These are phyloP conservation scores for Salvia rosmarinus DNA, from an alignment of 257 asterid genomes.

Conservation along the genomic window DNA sequence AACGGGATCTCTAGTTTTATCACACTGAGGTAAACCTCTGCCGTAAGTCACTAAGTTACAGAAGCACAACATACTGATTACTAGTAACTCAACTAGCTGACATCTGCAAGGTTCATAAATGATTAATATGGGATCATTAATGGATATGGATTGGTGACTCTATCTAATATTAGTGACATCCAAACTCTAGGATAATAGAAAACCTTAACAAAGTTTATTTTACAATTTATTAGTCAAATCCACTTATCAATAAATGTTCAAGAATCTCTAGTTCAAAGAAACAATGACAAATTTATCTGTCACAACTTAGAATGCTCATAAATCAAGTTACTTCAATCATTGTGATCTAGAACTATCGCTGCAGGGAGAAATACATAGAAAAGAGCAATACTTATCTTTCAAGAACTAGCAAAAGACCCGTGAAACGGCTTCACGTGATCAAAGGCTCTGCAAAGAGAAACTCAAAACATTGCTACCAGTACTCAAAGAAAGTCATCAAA, in stretches of 20 bases:
- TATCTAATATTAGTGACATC: neutral
- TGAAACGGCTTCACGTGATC: constrained; percentile 25
- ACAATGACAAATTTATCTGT: neutral
- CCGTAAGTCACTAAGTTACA: neutral
- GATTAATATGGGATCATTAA: neutral
- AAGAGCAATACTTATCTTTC: constrained; percentile 16
- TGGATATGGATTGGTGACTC: neutral
- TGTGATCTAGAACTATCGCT: neutral
- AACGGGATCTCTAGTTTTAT: neutral
- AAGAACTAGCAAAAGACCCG: neutral
- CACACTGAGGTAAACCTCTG: neutral
- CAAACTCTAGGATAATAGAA: neutral
- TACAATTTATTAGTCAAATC: constrained; percentile 20
- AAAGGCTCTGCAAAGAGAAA: constrained; percentile 24
- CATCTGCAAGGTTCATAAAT: neutral
- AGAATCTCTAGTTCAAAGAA: neutral
- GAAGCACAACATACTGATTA: neutral
- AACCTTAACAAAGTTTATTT: neutral
- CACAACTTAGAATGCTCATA: neutral
- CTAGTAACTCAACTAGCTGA: neutral
- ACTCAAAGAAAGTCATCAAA: constrained; percentile 9
- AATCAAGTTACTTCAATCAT: neutral
- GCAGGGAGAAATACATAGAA: neutral
- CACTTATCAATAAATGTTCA: neutral
- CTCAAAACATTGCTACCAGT: constrained; percentile 17